Percentiles rank a stretch among this genome's conserved stretches.
phyloP scores from a whole-genome alignment of 306 rosid genomes.

The Crataegus laevigata region DNA sequence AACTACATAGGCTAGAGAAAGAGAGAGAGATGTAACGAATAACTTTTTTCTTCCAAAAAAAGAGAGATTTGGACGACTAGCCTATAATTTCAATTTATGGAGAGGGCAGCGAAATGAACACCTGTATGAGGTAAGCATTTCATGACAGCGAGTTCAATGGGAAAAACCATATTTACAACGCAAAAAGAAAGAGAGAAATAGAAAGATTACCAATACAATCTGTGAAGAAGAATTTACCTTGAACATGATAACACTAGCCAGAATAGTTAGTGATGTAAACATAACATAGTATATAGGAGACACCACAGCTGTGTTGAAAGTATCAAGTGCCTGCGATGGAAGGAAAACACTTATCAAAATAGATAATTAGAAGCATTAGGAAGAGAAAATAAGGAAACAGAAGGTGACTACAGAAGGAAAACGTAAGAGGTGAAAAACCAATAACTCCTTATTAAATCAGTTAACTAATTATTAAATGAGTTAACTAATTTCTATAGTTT shows the following conservation, averaged over 20 bases:
- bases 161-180: neutral
- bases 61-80: neutral
- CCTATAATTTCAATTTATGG: neutral
- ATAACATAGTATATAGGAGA: constrained; percentile 95
- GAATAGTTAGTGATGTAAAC: constrained; percentile 96
- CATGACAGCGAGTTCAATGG: neutral
- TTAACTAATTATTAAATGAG: too few relatives aligned
- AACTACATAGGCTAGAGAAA: neutral
- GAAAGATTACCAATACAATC: neutral
- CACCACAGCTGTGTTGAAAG: constrained; percentile 98
- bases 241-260: constrained; percentile 98
- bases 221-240: constrained; percentile 49
- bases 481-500: too few relatives aligned
- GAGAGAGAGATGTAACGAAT: neutral
- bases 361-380: neutral
- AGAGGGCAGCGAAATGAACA: neutral
- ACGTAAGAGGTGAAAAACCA: too few relatives aligned
- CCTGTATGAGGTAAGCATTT: neutral
- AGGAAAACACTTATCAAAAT: constrained; percentile 1
- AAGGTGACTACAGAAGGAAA: neutral
- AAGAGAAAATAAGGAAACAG: neutral
- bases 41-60: neutral
- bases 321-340: constrained; percentile 85
- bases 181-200: neutral
- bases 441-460: too few relatives aligned